phyloP scores from a whole-genome alignment of 257 asterid genomes.

The Solanum peruvianum region DNA sequence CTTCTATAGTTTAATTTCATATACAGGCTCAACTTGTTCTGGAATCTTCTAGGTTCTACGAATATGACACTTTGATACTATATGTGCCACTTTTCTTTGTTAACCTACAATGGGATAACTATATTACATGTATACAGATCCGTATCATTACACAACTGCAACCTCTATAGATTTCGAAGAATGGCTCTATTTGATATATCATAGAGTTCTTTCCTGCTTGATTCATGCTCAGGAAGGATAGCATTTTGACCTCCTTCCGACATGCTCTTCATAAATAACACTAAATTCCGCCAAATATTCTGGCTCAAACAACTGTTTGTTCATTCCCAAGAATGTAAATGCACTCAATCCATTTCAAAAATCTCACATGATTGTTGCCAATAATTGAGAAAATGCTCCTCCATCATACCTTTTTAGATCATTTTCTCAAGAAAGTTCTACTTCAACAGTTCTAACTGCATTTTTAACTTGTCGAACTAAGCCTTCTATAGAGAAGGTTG shows the following conservation, averaged over 20 bases:
- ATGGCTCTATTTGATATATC: constrained; percentile 29
- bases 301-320: constrained; percentile 61
- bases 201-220: constrained; percentile 52
- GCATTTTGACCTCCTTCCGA: constrained; percentile 51
- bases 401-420: constrained; percentile 77
- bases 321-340: constrained; percentile 77
- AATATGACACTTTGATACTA: neutral
- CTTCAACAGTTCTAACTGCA: constrained; percentile 52
- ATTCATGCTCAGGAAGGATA: constrained; percentile 45
- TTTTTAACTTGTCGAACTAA: constrained; percentile 73
- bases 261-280: constrained; percentile 65
- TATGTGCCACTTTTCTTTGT: neutral
- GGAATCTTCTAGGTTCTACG: neutral
- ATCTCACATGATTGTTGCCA: constrained; percentile 58
- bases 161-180: constrained; percentile 27
- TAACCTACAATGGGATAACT: neutral
- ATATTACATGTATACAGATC: neutral
- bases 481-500: constrained; percentile 82
- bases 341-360: constrained; percentile 61
- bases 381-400: constrained; percentile 56
- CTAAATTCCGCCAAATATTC: constrained; percentile 72
- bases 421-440: constrained; percentile 82
- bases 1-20: neutral
- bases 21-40: neutral
- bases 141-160: constrained; percentile 38